Evolutionary conservation across 768 basidiomycete species (phyloP), one percentile per base, ranked within the genome.

Genomic region (Mycena filopes): DNA sequence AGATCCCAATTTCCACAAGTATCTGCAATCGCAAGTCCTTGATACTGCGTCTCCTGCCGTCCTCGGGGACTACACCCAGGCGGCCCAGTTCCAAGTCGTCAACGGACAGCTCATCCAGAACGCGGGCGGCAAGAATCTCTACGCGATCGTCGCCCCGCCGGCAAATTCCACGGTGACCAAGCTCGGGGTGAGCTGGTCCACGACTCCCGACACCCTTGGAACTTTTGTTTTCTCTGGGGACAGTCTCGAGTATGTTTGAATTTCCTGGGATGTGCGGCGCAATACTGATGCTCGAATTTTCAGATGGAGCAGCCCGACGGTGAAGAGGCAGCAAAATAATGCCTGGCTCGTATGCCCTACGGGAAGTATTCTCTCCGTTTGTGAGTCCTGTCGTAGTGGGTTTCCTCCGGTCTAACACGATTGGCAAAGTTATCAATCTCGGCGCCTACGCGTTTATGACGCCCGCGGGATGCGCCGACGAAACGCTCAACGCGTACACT

Each of bases 401-500:
- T 36, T 15, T 36, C 15, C 36, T 36, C 36, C 36, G 10, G 9
- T 36, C 36, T 36, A 15, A 36, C 36, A 36, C 15, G 36, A 11
- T 36, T 36, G 5, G 11, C 9, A 15, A 40, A 69, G 65, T 82
- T 68, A 72, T 88, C 71, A 88, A 89, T 74, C 81, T 88, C 25
- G 87, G 87, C 2, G 71, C 82, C 13, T 87, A 86, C 67, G 76
- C 70, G 31, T 88, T 86, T 71, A 73, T 80, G 74, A 89, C 88
- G 1, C 87, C 88, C 2, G 75, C 86, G 50, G 87, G 87, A 16
- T 87, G 86, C 69, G 83, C 85, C 3, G 86, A 87, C 69, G 79
- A 87, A 74, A 88, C 87, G 1, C 83, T 89, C 66, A 83, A 88
- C 69, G 87, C 84, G 8, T 89, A 87, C 73, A 88, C 86, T 4